A percentile compares a stretch with the other conserved stretches of the same genome.
These are phyloP conservation scores for Dipodascus geniculatus DNA, from an alignment of 805 yeast genomes.

Conservation along the genomic window DNA sequence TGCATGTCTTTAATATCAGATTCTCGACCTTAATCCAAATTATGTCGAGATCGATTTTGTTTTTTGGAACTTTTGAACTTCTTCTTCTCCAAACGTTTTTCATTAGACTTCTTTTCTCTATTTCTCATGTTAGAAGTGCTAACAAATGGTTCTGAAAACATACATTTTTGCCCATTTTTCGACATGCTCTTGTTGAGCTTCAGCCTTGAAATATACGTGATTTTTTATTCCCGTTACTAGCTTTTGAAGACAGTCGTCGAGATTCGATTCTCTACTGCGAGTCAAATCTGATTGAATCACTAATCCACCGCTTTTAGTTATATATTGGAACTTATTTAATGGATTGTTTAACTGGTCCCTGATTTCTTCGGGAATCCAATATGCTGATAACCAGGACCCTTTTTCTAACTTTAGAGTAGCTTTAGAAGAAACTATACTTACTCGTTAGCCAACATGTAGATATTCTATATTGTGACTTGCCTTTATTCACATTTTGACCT, in stretches of 20 bases:
- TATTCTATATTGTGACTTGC: background rate
- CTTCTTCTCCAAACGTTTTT: background rate
- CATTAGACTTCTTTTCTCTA: background rate
- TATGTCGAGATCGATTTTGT: background rate
- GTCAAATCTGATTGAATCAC: slow-evolving; percentile 49
- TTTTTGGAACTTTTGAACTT: background rate
- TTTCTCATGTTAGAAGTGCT: background rate
- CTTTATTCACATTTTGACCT: slow-evolving; percentile 75
- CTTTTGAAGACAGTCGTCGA: slow-evolving; percentile 48
- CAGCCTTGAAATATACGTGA: slow-evolving; percentile 32
- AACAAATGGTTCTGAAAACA: background rate
- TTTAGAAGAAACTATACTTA: slow-evolving; percentile 37
- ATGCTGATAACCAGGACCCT: slow-evolving; percentile 33
- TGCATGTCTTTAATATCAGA: too few relatives aligned
- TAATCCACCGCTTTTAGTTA: slow-evolving; percentile 43
- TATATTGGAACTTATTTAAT: slow-evolving; percentile 33
- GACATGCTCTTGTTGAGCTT: background rate
- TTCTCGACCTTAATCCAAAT: background rate
- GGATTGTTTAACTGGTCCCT: slow-evolving; percentile 25
- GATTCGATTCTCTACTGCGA: slow-evolving; percentile 47
- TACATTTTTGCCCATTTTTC: background rate
- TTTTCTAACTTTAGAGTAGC: slow-evolving; percentile 45
- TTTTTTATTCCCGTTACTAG: slow-evolving; percentile 40
- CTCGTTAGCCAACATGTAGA: background rate
- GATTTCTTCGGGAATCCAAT: slow-evolving; percentile 51